Base-by-base conservation (phyloP, 208 protist genomes). In the Wallacemonas sp. region DNA sequence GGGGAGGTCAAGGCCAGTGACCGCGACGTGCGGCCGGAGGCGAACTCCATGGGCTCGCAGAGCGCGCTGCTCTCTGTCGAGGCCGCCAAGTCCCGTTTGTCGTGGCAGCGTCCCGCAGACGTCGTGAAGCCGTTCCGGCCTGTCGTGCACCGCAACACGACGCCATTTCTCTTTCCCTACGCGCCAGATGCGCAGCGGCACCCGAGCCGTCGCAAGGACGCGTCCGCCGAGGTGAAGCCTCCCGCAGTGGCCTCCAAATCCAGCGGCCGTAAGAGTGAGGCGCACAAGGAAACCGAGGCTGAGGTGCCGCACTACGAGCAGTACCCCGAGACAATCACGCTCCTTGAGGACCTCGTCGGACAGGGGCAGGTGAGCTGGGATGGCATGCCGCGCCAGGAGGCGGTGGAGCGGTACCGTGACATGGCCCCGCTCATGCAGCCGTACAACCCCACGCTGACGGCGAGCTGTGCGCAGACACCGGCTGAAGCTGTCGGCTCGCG, bases 111-210 rank as follows among this genome's bases (percentile, higher is more conserved):
- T 2, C 88, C 90, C 9, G 67, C 65, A 1, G 85, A 90, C 23
- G 78, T 96, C 21, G 78, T 92, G 34, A 67, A 73, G 4, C 92
- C 92, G 12, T 97, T 97, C 61, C 91, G 90, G n/a, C 92, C 92
- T 2, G 83, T 96, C 5, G 90, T 97, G 21, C 83, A 95, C 72
- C 85, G 83, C 56, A 96, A 94, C 63, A 67, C 70, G n/a, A 90
- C 88, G 4, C 87, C 86, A 0, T 94, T 91, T 52, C 54, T 93
- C 24, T 49, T 83, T 57, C 92, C 92, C 9, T 97, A 97, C 60
- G 84, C 81, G 14, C 34, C 63, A 1, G 48, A 67, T 0, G 67
- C 64, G 6, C 69, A 60, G 26, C 76, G 77, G 34, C 30, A 56
- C 6, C 55, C 80, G 11, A 68, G 17, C 52, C 23, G 52, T 30